phyloP scores from a whole-genome alignment of 2,329 filamentous ascomycete genomes.

The Apiospora marii region DNA sequence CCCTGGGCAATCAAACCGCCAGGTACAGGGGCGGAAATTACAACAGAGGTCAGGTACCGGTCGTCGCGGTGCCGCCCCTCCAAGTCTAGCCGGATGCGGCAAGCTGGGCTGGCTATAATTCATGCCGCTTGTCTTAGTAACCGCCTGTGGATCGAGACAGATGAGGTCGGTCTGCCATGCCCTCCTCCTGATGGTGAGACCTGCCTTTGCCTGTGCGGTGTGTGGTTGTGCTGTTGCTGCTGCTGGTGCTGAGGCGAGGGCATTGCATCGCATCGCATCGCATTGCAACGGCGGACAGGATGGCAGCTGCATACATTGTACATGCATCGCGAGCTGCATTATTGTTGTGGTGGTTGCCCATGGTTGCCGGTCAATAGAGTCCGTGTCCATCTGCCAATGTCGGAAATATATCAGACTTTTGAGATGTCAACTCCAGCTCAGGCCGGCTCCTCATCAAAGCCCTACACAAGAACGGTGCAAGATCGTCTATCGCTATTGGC shows the following conservation, averaged over 20 bases:
- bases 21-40: constrained; percentile 14
- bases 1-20: constrained; percentile 5
- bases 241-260: not conserved
- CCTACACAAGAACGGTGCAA: not conserved
- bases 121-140: constrained; percentile 1
- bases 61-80: constrained; percentile 10
- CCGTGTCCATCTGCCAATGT: not conserved
- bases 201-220: not conserved
- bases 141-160: not conserved
- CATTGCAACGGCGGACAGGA: not conserved
- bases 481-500: not conserved
- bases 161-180: not conserved
- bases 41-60: constrained; percentile 5
- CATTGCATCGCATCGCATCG: too few relatives aligned
- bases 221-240: not conserved
- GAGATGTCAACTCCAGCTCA: not conserved
- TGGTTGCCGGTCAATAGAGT: not conserved
- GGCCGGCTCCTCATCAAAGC: not conserved
- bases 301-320: not conserved
- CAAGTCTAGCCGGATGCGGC: not conserved
- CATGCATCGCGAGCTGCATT: not conserved
- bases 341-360: not conserved
- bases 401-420: too few relatives aligned
- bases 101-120: not conserved
- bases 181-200: not conserved